A percentile compares a stretch with the other conserved stretches of the same genome.
Conservation (phyloP, 1,284 basidiomycete genomes). For the Neolentinus lepideus region DNA sequence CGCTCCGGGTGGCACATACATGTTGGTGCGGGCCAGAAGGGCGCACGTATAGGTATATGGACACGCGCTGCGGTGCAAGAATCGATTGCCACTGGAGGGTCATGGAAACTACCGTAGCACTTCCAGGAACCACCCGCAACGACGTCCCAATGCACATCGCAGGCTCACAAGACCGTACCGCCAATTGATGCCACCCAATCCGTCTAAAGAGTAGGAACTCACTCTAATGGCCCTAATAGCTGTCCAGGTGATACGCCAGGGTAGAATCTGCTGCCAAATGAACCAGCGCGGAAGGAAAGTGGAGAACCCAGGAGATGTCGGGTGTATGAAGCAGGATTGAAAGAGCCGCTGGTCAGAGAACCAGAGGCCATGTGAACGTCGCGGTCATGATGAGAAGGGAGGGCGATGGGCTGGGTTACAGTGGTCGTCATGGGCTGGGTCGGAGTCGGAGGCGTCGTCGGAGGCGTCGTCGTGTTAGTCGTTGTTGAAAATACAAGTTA, state of each 20-base stretch:
- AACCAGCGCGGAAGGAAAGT: conserved; percentile 58
- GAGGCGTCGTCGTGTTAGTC: background rate
- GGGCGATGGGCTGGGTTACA: conserved; percentile 45
- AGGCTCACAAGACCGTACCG: background rate
- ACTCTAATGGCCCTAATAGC: conserved; percentile 58
- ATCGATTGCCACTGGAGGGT: background rate
- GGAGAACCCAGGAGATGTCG: conserved; percentile 64
- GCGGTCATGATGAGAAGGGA: conserved; percentile 25
- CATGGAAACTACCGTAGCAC: background rate
- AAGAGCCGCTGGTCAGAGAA: conserved; percentile 44
- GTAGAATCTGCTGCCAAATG: conserved; percentile 54
- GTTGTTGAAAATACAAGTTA: background rate
- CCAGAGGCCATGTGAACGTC: conserved; percentile 35
- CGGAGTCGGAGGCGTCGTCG: background rate
- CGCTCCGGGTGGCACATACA: background rate
- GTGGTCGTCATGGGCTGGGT: background rate
- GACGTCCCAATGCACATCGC: no score
- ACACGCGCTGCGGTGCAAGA: no score
- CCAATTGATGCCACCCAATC: background rate
- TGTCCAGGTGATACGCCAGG: conserved; percentile 56
- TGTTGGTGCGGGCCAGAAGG: no score
- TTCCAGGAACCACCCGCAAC: no score
- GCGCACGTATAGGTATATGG: background rate
- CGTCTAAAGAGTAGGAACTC: conserved; percentile 18
- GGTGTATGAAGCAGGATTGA: conserved; percentile 58